These are phyloP conservation scores for Protea cynaroides DNA, from an alignment of 164 flowering plant species.

Conservation along the genomic window DNA sequence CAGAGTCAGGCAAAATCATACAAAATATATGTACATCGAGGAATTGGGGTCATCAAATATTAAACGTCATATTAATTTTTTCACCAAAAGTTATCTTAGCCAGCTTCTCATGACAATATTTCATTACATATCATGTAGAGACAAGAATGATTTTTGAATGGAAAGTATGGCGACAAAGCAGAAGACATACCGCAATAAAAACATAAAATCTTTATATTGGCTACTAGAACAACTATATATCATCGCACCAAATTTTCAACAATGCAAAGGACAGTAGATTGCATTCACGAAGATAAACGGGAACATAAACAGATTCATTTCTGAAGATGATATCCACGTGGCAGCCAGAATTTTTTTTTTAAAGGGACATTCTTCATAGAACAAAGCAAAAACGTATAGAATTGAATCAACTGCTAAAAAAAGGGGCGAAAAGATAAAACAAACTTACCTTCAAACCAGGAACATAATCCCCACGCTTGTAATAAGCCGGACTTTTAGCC, in stretches of 20 bases:
- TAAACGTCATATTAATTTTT: too few species aligned
- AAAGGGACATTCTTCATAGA: neutral
- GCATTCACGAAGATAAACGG: too few species aligned
- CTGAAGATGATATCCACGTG: neutral
- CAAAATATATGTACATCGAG: too few species aligned
- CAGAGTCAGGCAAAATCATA: too few species aligned
- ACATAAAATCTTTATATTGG: neutral
- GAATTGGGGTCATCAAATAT: too few species aligned
- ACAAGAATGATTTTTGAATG: neutral
- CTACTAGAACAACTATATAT: too few species aligned
- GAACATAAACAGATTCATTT: neutral
- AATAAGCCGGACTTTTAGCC: slow-evolving; percentile 90
- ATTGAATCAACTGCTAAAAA: too few species aligned
- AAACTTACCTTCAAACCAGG: slow-evolving; percentile 87
- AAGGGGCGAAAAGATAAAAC: neutral
- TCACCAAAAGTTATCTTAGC: too few species aligned
- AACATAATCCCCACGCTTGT: slow-evolving; percentile 97
- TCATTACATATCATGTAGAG: neutral
- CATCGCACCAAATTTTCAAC: too few species aligned
- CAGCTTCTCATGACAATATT: too few species aligned
- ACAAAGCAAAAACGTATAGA: neutral
- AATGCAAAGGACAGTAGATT: neutral
- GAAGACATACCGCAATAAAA: neutral
- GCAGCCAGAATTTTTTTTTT: neutral
- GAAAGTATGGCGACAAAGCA: neutral